phyloP scores from a whole-genome alignment of 441 rosid species.

The Erysimum cheiri region DNA sequence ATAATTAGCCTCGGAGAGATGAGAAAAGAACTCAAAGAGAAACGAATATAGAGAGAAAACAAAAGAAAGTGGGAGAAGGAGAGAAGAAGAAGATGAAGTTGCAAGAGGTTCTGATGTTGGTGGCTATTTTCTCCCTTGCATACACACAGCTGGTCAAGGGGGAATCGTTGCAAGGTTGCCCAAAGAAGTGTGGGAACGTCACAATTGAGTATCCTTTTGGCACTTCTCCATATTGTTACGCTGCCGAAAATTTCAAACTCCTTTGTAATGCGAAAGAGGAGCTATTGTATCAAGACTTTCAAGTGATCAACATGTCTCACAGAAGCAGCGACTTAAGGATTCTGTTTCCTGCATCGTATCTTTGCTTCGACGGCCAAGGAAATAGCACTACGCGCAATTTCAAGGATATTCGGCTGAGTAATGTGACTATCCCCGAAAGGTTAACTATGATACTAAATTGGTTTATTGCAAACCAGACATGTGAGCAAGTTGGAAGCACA shows the following conservation, averaged over 20 bases:
- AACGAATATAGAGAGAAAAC: background rate
- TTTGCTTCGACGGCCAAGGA: no score
- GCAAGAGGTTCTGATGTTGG: background rate
- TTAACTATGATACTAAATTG: conserved; percentile 7
- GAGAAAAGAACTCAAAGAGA: no score
- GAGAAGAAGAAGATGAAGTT: background rate
- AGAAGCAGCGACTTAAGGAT: no score
- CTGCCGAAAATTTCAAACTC: background rate
- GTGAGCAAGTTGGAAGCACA: background rate
- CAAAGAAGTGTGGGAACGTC: background rate
- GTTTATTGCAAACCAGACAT: conserved; percentile 17
- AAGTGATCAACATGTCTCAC: background rate
- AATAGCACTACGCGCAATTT: no score
- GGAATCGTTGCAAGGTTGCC: background rate
- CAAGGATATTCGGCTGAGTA: no score
- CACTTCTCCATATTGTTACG: conserved; percentile 29
- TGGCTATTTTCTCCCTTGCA: background rate
- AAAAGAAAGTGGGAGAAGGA: background rate
- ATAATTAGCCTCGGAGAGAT: background rate
- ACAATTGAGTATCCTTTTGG: conserved; percentile 37
- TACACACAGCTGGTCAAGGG: conserved; percentile 3
- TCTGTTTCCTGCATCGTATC: no score
- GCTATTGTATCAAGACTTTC: background rate
- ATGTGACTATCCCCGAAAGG: no score
- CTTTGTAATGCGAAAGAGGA: background rate